Percentiles rank a stretch among this genome's conserved stretches.
These are phyloP conservation scores for Geotrichum bryndzae DNA, from an alignment of 1,139 yeast species.

Conservation along the genomic window DNA sequence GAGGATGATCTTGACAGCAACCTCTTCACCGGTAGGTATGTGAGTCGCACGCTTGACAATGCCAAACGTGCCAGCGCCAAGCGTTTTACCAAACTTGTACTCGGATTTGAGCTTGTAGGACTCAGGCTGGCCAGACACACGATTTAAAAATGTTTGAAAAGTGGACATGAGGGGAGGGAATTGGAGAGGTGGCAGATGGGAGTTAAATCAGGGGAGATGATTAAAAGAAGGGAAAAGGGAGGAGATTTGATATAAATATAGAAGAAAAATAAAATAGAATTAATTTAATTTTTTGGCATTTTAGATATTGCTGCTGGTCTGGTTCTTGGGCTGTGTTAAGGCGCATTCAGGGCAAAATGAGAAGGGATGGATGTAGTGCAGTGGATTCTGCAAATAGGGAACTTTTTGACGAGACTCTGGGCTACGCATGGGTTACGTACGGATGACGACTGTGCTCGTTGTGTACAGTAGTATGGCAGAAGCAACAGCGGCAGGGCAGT, in stretches of 20 bases:
- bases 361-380: not conserved
- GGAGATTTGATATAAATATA: not conserved
- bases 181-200: not conserved
- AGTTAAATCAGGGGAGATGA: not conserved
- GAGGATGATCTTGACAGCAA: slow-evolving; percentile 78
- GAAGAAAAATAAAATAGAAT: not conserved
- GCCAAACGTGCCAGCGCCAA: slow-evolving; percentile 92
- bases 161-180: slow-evolving; percentile 3
- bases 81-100: slow-evolving; percentile 67
- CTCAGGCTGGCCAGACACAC: slow-evolving; percentile 64
- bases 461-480: too few species aligned
- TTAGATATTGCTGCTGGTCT: not conserved
- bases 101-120: slow-evolving; percentile 58
- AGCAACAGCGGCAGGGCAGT: too few species aligned
- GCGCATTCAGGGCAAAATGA: not conserved
- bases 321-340: not conserved
- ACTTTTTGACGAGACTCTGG: not conserved
- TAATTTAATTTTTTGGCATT: not conserved
- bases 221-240: not conserved
- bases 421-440: too few species aligned
- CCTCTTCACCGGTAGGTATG: slow-evolving; percentile 55
- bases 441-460: too few species aligned
- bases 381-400: not conserved
- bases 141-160: not conserved
- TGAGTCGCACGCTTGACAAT: slow-evolving; percentile 74